A percentile compares a stretch with the other conserved stretches of the same genome.
Conservation (phyloP, 345 rosid species). For the Passiflora organensis region DNA sequence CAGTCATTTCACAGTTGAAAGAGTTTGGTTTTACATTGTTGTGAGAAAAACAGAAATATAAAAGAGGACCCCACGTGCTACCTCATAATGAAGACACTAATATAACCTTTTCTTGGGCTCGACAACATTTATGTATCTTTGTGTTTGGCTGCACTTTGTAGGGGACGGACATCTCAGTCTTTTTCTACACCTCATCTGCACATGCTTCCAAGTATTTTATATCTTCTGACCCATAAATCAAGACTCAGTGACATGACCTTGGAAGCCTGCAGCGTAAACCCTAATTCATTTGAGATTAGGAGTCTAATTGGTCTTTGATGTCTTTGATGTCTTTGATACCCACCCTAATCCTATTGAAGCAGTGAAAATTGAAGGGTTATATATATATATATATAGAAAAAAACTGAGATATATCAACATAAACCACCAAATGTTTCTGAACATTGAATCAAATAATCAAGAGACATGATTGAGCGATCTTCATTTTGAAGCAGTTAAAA, state of each 20-base stretch:
- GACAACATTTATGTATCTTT: conserved; percentile 12
- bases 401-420: neutral
- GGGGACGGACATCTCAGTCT: conserved; percentile 26
- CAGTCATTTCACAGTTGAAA: neutral
- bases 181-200: conserved; percentile 18
- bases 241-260: too few relatives aligned
- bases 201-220: conserved; percentile 18
- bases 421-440: too few relatives aligned
- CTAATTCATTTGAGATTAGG: too few relatives aligned
- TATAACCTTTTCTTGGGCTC: conserved; percentile 23
- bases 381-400: too few relatives aligned
- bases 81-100: conserved; percentile 14
- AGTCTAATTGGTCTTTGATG: too few relatives aligned
- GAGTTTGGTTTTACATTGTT: conserved; percentile 12
- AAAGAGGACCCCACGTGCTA: conserved; percentile 38
- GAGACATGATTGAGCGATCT: too few relatives aligned
- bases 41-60: conserved; percentile 13
- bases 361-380: neutral
- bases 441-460: too few relatives aligned
- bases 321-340: neutral
- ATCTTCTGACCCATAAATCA: neutral
- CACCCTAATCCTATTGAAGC: too few relatives aligned
- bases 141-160: conserved; percentile 2
- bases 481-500: too few relatives aligned
- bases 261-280: too few relatives aligned